Conservation (phyloP, 2,329 filamentous ascomycete genomes). For the Monilinia aucupariae region DNA sequence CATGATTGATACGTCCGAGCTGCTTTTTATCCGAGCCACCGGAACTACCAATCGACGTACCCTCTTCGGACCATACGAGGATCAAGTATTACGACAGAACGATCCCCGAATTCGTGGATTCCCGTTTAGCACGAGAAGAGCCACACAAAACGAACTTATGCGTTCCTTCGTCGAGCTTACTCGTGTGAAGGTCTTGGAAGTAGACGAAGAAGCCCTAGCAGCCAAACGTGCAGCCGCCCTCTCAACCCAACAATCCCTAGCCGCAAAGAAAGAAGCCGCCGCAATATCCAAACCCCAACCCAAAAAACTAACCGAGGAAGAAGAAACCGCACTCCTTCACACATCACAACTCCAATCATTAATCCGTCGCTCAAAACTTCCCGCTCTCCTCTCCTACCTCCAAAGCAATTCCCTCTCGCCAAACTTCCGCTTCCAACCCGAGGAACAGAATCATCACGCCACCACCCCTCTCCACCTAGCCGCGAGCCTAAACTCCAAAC, state of each 20-base stretch:
- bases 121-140: conserved; percentile 85
- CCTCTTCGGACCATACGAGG: conserved; percentile 86
- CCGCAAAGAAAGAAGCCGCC: conserved; percentile 42
- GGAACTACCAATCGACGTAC: conserved; percentile 81
- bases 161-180: conserved; percentile 91
- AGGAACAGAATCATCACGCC: conserved; percentile 68
- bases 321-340: conserved; percentile 75
- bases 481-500: conserved; percentile 70
- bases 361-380: conserved; percentile 83
- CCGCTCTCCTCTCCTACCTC: conserved; percentile 79
- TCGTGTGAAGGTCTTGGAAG: conserved; percentile 74
- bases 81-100: conserved; percentile 71
- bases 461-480: conserved; percentile 78
- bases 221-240: conserved; percentile 44
- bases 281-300: conserved; percentile 40
- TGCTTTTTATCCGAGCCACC: conserved; percentile 85
- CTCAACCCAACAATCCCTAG: conserved; percentile 40
- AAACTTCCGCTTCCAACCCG: conserved; percentile 70
- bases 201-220: conserved; percentile 60
- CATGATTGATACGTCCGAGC: conserved; percentile 75
- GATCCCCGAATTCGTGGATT: conserved; percentile 80
- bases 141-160: conserved; percentile 93
- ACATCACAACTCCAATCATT: conserved; percentile 85
- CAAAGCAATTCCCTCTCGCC: conserved; percentile 65
- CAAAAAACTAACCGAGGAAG: conserved; percentile 70